Percentiles rank a stretch among this genome's conserved stretches.
These are phyloP conservation scores for Ceratocystis destructans DNA, from an alignment of 2,329 filamentous ascomycete genomes.

Conservation along the genomic window DNA sequence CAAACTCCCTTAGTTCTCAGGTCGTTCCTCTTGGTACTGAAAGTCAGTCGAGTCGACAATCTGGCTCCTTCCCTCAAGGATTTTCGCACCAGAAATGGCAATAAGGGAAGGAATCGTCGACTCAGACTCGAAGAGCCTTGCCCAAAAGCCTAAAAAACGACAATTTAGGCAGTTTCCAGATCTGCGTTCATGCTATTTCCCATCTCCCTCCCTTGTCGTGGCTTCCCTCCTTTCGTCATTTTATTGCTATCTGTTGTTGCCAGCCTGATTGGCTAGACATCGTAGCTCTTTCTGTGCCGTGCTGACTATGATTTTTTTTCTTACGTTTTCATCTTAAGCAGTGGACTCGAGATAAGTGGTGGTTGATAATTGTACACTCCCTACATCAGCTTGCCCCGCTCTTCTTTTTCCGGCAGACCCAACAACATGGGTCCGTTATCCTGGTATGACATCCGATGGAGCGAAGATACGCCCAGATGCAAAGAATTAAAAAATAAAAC, in stretches of 20 bases:
- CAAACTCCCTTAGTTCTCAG: not conserved
- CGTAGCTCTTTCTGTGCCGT: not conserved
- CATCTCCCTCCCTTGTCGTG: not conserved
- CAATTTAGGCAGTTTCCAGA: not conserved
- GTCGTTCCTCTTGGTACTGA: not conserved
- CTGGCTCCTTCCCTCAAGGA: constrained; percentile 2
- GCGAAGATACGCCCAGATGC: not conserved
- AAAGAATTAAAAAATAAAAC: not conserved
- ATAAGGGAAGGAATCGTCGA: not conserved
- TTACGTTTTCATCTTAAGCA: not conserved
- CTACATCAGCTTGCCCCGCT: not conserved
- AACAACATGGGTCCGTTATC: not conserved
- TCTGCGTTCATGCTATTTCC: not conserved
- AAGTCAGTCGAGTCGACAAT: not conserved
- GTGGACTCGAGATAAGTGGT: not conserved
- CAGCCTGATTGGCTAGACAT: not conserved
- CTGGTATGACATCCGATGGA: not conserved
- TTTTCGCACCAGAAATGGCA: not conserved
- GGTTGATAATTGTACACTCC: not conserved
- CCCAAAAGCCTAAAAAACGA: not conserved
- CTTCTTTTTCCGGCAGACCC: not conserved
- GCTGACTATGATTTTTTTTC: not conserved
- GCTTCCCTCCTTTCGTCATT: not conserved
- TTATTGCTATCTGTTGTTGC: not conserved
- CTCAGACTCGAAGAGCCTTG: not conserved